These are phyloP conservation scores for Penicillium hordei DNA, from an alignment of 2,329 filamentous ascomycete species.

Conservation along the genomic window DNA sequence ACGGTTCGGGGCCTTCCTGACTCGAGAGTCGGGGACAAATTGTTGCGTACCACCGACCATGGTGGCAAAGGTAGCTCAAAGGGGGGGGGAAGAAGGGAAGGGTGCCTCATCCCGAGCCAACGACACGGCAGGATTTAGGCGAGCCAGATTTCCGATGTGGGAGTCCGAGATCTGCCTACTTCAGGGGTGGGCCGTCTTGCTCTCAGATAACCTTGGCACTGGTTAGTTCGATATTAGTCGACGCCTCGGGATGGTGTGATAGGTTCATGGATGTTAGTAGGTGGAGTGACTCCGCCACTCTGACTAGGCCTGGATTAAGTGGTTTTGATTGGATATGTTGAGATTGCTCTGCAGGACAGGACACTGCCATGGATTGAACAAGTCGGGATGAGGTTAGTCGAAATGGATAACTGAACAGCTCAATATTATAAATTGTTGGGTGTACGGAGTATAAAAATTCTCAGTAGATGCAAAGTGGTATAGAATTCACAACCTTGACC, in stretches of 20 bases:
- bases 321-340: background rate
- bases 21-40: constrained; percentile 22
- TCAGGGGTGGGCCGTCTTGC: background rate
- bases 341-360: background rate
- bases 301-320: background rate
- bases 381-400: background rate
- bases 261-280: background rate
- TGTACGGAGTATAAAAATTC: background rate
- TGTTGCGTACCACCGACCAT: constrained; percentile 24
- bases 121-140: constrained; percentile 28
- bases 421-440: background rate
- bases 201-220: background rate
- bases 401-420: background rate
- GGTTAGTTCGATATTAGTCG: background rate
- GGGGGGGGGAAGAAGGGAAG: constrained; percentile 13
- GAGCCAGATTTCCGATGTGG: constrained; percentile 31
- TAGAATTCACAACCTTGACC: background rate
- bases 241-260: background rate
- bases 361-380: background rate
- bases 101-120: constrained; percentile 25
- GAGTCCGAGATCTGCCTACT: constrained; percentile 32
- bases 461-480: background rate
- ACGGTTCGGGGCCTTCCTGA: constrained; percentile 30
- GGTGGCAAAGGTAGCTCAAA: constrained; percentile 7
- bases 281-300: background rate